phyloP scores from a whole-genome alignment of 305 asterid genomes.

The Fraxinus albicans region DNA sequence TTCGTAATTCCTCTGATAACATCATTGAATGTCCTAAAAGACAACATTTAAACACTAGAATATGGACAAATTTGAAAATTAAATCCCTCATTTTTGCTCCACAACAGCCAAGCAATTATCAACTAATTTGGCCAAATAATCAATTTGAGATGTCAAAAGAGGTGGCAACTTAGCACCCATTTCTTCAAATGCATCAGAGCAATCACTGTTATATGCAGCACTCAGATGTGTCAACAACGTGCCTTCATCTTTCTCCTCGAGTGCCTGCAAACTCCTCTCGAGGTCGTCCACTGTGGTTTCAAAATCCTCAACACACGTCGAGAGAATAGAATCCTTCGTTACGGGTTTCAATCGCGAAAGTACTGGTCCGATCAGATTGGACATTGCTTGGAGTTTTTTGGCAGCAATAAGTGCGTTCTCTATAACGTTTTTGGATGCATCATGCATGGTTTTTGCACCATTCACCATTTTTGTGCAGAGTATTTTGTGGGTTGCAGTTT shows the following conservation, averaged over 20 bases:
- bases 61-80: neutral
- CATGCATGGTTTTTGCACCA: conserved; percentile 15
- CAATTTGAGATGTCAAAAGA: neutral
- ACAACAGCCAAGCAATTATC: conserved; percentile 38
- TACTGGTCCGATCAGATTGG: conserved; percentile 21
- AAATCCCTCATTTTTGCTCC: conserved; percentile 16
- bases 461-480: conserved; percentile 27
- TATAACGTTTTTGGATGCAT: conserved; percentile 27
- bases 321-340: conserved; percentile 3
- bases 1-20: neutral
- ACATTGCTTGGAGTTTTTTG: conserved; percentile 11
- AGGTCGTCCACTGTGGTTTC: conserved; percentile 28
- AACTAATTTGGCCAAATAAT: conserved; percentile 19
- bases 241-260: conserved; percentile 23
- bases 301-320: conserved; percentile 28
- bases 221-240: conserved; percentile 26
- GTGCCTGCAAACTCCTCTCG: conserved; percentile 26
- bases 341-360: neutral
- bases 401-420: conserved; percentile 11
- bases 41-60: neutral
- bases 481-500: conserved; percentile 6
- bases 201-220: conserved; percentile 28
- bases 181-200: conserved; percentile 27
- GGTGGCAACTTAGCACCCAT: conserved; percentile 21
- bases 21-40: neutral